Percentiles rank a stretch among this genome's conserved stretches.
phyloP scores from a whole-genome alignment of 2,329 filamentous ascomycete species.

The Colletotrichum agaves region DNA sequence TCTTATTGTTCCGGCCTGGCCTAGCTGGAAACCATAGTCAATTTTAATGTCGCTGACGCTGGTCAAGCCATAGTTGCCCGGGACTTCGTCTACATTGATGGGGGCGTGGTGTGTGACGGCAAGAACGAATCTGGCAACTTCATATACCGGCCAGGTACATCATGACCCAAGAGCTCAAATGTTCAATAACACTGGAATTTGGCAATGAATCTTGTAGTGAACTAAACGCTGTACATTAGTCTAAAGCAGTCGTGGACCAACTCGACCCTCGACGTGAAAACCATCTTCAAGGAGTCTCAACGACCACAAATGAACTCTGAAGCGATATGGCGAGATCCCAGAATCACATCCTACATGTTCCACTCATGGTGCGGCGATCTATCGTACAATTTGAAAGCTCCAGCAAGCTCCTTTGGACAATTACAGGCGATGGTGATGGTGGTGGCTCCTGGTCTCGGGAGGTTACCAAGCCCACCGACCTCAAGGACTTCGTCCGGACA shows the following conservation, averaged over 20 bases:
- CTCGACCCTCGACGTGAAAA: constrained; percentile 44
- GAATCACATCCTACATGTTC: constrained; percentile 40
- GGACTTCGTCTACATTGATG: constrained; percentile 52
- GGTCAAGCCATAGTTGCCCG: constrained; percentile 44
- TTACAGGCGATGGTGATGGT: constrained; percentile 46
- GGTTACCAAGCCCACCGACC: constrained; percentile 44
- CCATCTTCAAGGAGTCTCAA: constrained; percentile 45
- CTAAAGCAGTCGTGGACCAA: constrained; percentile 49
- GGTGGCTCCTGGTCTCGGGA: constrained; percentile 45
- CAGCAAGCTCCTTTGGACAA: constrained; percentile 46
- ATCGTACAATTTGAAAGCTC: constrained; percentile 38
- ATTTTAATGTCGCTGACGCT: background rate
- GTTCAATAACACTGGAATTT: background rate
- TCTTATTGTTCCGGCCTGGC: background rate
- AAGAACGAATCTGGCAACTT: constrained; percentile 37
- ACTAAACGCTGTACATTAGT: constrained; percentile 48
- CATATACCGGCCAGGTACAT: constrained; percentile 42
- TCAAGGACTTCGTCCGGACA: constrained; percentile 49
- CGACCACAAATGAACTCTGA: constrained; percentile 43
- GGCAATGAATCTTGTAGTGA: constrained; percentile 39
- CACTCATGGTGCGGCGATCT: constrained; percentile 50
- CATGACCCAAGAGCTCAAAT: background rate
- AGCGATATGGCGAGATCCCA: constrained; percentile 46
- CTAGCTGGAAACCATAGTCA: background rate
- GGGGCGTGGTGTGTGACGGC: constrained; percentile 48